Percentiles rank a stretch among this genome's conserved stretches.
Conservation (phyloP, 2,329 filamentous ascomycete genomes). For the Chrysoporthe puriensis region DNA sequence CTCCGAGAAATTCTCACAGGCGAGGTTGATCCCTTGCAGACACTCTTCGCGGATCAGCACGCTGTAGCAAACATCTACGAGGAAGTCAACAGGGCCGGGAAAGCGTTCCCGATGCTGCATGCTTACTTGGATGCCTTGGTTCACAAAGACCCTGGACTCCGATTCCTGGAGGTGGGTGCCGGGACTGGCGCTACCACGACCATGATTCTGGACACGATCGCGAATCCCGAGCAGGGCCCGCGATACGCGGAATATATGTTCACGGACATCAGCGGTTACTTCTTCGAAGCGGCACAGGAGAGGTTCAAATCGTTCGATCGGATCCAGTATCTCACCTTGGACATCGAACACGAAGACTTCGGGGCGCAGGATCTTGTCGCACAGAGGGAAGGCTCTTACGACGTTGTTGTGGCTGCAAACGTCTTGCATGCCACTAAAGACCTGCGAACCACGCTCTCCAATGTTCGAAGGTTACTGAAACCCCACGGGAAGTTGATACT, state of each 20-base stretch:
- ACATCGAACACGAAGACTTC: slow-evolving; percentile 7
- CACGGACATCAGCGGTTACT: slow-evolving; percentile 3
- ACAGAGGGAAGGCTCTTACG: slow-evolving; percentile 29
- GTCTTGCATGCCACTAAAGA: slow-evolving; percentile 36
- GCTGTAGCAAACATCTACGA: neutral
- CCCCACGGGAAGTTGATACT: slow-evolving; percentile 39
- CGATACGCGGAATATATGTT: slow-evolving; percentile 6
- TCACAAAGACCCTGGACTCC: slow-evolving; percentile 7
- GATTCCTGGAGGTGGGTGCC: neutral
- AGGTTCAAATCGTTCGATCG: slow-evolving; percentile 5
- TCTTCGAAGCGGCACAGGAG: neutral
- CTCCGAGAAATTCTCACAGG: neutral
- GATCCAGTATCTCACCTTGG: neutral
- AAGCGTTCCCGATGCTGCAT: slow-evolving; percentile 9
- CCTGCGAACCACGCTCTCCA: slow-evolving; percentile 31
- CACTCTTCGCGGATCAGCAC: neutral
- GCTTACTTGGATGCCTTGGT: neutral
- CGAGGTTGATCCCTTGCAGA: neutral
- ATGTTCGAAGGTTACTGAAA: slow-evolving; percentile 36
- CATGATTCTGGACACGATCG: slow-evolving; percentile 8
- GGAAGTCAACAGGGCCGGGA: neutral
- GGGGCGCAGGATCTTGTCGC: neutral
- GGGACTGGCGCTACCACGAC: neutral
- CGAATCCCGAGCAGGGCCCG: neutral
- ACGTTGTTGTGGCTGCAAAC: slow-evolving; percentile 39